Conservation (phyloP, 495 filamentous ascomycete species). For the Pseudomonodictys pantanalensis region DNA sequence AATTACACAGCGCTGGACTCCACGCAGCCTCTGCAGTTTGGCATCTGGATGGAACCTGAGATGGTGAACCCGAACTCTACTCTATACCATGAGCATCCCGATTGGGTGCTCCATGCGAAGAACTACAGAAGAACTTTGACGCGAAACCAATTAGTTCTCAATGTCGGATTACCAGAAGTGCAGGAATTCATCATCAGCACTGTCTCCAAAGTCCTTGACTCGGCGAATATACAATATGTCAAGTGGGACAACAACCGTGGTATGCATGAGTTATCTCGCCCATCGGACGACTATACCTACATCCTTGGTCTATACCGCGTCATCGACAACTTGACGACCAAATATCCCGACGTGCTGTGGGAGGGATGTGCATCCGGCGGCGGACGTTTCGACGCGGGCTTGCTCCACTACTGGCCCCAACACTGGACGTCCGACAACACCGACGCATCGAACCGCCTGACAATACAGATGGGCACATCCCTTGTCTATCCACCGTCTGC, state of each 20-base stretch:
- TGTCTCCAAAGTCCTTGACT: slow-evolving; percentile 48
- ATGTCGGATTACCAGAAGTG: slow-evolving; percentile 52
- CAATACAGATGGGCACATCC: slow-evolving; percentile 56
- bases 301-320: slow-evolving; percentile 56
- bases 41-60: slow-evolving; percentile 58
- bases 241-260: slow-evolving; percentile 61
- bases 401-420: slow-evolving; percentile 57
- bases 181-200: slow-evolving; percentile 54
- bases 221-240: slow-evolving; percentile 51
- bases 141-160: slow-evolving; percentile 54
- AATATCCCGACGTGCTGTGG: slow-evolving; percentile 55
- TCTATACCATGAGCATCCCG: slow-evolving; percentile 53
- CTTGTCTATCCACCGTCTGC: slow-evolving; percentile 54
- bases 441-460: slow-evolving; percentile 51
- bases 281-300: slow-evolving; percentile 50
- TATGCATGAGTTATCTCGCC: slow-evolving; percentile 51
- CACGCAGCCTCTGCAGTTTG: slow-evolving; percentile 48
- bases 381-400: slow-evolving; percentile 54
- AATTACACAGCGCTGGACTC: slow-evolving; percentile 45
- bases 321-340: slow-evolving; percentile 51
- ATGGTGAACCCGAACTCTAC: slow-evolving; percentile 58
- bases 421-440: slow-evolving; percentile 59
- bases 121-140: slow-evolving; percentile 50
- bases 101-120: slow-evolving; percentile 55
- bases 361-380: slow-evolving; percentile 58